phyloP scores from a whole-genome alignment of 805 yeast species.

The Metschnikowia colocasiae region DNA sequence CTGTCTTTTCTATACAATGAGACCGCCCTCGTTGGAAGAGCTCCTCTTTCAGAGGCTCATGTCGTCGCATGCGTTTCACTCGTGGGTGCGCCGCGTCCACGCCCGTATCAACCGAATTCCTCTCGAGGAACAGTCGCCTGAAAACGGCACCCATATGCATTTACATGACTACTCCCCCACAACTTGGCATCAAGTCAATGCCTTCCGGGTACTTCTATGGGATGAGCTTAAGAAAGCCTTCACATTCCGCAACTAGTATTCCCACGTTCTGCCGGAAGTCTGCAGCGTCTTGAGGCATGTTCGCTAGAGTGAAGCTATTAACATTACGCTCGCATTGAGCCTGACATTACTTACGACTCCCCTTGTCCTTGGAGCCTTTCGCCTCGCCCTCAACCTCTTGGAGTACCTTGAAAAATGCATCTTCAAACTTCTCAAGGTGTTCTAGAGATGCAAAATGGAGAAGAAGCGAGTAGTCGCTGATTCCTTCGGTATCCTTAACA shows the following conservation, averaged over 20 bases:
- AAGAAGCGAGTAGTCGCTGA: constrained; percentile 53
- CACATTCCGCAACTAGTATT: constrained; percentile 32
- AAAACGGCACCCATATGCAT: constrained; percentile 22
- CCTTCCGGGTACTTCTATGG: constrained; percentile 54
- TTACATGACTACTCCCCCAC: constrained; percentile 46
- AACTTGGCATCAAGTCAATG: constrained; percentile 51
- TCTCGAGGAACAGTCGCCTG: constrained; percentile 29
- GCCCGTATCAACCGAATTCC: constrained; percentile 62
- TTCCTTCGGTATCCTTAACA: constrained; percentile 15
- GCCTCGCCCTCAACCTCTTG: neutral
- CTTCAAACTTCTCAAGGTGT: constrained; percentile 50
- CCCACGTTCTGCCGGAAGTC: too few relatives aligned
- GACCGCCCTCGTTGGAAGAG: constrained; percentile 16
- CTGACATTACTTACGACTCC: neutral
- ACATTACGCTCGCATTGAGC: neutral
- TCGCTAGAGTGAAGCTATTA: too few relatives aligned
- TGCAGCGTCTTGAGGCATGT: too few relatives aligned
- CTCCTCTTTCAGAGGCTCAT: constrained; percentile 41
- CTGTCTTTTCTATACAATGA: constrained; percentile 6
- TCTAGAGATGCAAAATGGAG: constrained; percentile 47
- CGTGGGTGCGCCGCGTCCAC: constrained; percentile 59
- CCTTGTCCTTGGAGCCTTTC: neutral
- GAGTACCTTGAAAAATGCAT: constrained; percentile 32
- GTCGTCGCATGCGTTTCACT: constrained; percentile 55
- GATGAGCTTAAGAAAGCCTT: constrained; percentile 58